Conservation (phyloP, 2,329 filamentous ascomycete genomes). For the Apiospora saccharicola region DNA sequence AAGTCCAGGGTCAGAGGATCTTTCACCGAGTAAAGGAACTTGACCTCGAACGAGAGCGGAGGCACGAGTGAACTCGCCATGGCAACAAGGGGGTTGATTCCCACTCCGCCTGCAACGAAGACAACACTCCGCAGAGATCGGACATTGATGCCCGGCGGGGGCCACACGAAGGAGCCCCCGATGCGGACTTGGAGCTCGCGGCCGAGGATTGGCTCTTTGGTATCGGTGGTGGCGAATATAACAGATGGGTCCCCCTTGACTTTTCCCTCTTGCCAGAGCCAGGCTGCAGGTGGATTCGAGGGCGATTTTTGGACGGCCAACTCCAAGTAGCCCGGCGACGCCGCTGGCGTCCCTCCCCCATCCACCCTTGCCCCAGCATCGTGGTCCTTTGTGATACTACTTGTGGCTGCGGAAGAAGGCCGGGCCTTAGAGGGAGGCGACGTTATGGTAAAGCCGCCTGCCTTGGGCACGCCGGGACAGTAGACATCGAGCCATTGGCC, state of each 20-base stretch:
- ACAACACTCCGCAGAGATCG: slow-evolving; percentile 65
- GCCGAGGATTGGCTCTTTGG: slow-evolving; percentile 58
- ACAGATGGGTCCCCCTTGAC: slow-evolving; percentile 33
- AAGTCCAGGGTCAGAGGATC: slow-evolving; percentile 31
- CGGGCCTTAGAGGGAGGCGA: slow-evolving; percentile 69
- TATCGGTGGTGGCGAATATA: slow-evolving; percentile 32
- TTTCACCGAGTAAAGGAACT: slow-evolving; percentile 69
- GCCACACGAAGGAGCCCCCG: slow-evolving; percentile 84
- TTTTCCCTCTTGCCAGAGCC: slow-evolving; percentile 67
- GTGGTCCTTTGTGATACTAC: too few relatives aligned
- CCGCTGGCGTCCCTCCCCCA: background rate
- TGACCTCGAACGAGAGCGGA: slow-evolving; percentile 56
- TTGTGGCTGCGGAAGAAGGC: slow-evolving; percentile 33
- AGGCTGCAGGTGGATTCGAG: slow-evolving; percentile 75
- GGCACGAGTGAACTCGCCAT: slow-evolving; percentile 58
- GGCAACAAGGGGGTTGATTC: slow-evolving; percentile 81
- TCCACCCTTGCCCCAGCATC: background rate
- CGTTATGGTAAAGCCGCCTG: slow-evolving; percentile 89
- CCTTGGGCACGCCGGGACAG: slow-evolving; percentile 71
- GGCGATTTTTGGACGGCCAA: slow-evolving; percentile 79
- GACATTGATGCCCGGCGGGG: slow-evolving; percentile 60
- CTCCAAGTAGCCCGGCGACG: slow-evolving; percentile 65
- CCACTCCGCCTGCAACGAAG: slow-evolving; percentile 82
- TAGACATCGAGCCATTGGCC: slow-evolving; percentile 92
- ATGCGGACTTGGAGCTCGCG: slow-evolving; percentile 71